phyloP scores from a whole-genome alignment of 2,329 filamentous ascomycete genomes.

The Pseudogymnoascus sp. region DNA sequence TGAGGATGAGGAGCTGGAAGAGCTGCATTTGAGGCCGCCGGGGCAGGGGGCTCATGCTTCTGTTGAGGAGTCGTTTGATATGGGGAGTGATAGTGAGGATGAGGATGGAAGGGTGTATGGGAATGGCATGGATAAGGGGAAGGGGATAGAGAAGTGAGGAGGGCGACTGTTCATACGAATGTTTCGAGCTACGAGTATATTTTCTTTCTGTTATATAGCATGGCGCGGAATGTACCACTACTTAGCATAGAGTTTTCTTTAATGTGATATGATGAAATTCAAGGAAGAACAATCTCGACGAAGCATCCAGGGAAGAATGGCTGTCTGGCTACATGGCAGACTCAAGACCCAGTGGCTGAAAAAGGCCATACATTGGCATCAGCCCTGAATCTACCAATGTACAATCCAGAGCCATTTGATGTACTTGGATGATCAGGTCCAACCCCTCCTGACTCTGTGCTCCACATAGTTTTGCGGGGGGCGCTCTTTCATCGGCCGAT shows the following conservation, averaged over 20 bases:
- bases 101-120: constrained; percentile 29
- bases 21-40: constrained; percentile 39
- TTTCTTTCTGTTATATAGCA: constrained; percentile 2
- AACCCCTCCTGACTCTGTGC: no score
- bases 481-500: neutral
- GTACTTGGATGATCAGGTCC: no score
- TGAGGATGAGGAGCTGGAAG: constrained; percentile 57
- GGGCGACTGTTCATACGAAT: constrained; percentile 13
- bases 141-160: constrained; percentile 15
- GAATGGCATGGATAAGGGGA: constrained; percentile 18
- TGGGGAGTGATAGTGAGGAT: constrained; percentile 50
- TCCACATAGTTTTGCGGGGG: neutral
- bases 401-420: neutral
- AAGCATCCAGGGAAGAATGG: neutral
- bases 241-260: constrained; percentile 5
- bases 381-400: neutral
- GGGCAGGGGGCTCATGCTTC: constrained; percentile 29
- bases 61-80: constrained; percentile 41
- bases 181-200: constrained; percentile 9
- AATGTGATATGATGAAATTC: constrained; percentile 3
- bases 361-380: neutral
- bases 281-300: neutral
- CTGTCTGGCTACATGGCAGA: neutral
- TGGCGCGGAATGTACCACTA: constrained; percentile 4
- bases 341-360: neutral